These are phyloP conservation scores for Neurospora sp. DNA, from an alignment of 495 filamentous ascomycete species.

Conservation along the genomic window DNA sequence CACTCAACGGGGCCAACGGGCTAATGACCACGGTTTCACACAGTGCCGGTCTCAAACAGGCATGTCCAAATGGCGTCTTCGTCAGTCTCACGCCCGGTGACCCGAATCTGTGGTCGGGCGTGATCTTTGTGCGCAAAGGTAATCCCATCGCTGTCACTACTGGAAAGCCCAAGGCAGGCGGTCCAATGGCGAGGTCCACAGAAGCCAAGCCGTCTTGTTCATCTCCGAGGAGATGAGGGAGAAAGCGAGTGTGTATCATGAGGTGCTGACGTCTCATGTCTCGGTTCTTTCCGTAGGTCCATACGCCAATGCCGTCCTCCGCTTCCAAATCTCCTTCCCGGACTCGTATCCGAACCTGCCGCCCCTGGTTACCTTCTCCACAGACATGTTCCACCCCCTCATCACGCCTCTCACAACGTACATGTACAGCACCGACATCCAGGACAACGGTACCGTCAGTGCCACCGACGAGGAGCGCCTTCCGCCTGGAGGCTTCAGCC, in stretches of 20 bases:
- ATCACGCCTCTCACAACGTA: constrained; percentile 84
- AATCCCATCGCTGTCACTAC: neutral
- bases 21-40: constrained; percentile 5
- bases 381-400: constrained; percentile 90
- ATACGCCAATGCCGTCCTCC: constrained; percentile 77
- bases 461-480: constrained; percentile 71
- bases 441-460: constrained; percentile 61
- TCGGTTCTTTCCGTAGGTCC: constrained; percentile 48
- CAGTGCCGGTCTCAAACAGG: constrained; percentile 72
- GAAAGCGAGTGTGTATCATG: neutral
- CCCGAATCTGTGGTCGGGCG: constrained; percentile 73
- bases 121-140: constrained; percentile 85
- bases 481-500: constrained; percentile 77
- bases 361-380: constrained; percentile 76
- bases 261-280: neutral
- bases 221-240: neutral
- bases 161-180: neutral
- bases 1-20: neutral
- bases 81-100: constrained; percentile 74
- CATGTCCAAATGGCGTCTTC: constrained; percentile 75
- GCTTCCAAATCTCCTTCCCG: constrained; percentile 84
- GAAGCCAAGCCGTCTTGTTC: neutral
- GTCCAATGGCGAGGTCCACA: neutral
- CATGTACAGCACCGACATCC: constrained; percentile 69
- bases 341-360: constrained; percentile 66